phyloP scores from a whole-genome alignment of 352 stramenopile genomes.

The Phytophthora pinifolia region DNA sequence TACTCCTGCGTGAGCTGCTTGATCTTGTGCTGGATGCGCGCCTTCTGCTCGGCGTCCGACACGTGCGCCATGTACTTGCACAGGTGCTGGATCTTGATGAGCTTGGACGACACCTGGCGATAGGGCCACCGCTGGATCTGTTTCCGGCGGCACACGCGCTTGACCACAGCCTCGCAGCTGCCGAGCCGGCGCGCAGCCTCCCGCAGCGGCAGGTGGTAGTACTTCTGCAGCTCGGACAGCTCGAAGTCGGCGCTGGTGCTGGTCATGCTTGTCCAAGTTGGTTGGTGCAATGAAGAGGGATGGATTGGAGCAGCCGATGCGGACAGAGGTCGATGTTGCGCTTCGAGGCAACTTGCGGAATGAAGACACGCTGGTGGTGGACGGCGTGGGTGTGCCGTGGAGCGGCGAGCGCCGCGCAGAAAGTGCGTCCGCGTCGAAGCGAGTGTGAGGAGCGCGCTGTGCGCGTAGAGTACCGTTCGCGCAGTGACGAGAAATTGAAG shows the following conservation, averaged over 20 bases:
- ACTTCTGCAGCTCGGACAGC: slow-evolving; percentile 79
- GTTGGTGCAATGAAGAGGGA: background rate
- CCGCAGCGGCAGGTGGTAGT: slow-evolving; percentile 82
- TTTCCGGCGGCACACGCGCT: slow-evolving; percentile 77
- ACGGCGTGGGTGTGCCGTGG: no score
- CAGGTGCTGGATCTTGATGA: slow-evolving; percentile 86
- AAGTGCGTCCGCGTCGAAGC: slow-evolving; percentile 25
- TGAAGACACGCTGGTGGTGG: slow-evolving; percentile 28
- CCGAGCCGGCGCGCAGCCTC: slow-evolving; percentile 72
- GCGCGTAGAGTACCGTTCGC: slow-evolving; percentile 25
- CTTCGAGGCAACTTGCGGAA: slow-evolving; percentile 37
- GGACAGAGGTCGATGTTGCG: slow-evolving; percentile 16
- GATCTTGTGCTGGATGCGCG: slow-evolving; percentile 78
- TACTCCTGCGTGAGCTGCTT: slow-evolving; percentile 82
- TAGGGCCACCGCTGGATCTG: slow-evolving; percentile 85
- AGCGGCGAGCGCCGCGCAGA: slow-evolving; percentile 22
- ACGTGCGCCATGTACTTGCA: slow-evolving; percentile 87
- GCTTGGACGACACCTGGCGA: slow-evolving; percentile 81
- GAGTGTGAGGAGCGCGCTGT: slow-evolving; percentile 15
- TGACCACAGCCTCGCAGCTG: slow-evolving; percentile 81
- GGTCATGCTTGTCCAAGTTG: slow-evolving; percentile 24
- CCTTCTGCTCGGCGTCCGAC: slow-evolving; percentile 62
- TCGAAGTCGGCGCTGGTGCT: slow-evolving; percentile 75
- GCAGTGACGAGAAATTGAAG: slow-evolving; percentile 36
- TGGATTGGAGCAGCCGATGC: slow-evolving; percentile 2